Conservation (phyloP, 345 rosid genomes). For the Eucalyptus rudis region DNA sequence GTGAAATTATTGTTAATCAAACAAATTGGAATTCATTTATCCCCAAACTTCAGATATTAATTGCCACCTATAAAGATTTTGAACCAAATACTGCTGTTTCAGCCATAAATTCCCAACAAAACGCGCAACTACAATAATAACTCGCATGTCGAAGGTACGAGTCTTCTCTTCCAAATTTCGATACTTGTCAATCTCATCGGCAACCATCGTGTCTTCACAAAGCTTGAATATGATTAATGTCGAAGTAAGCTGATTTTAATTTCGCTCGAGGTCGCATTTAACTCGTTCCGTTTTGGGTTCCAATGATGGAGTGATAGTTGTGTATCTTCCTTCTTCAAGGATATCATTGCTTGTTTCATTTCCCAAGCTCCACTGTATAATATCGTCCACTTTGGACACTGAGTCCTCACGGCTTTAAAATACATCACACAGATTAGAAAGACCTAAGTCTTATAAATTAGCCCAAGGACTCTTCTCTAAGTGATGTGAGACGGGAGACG, state of each 20-base stretch:
- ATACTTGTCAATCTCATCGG: background rate
- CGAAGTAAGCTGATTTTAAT: background rate
- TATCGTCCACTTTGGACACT: no score
- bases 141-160: background rate
- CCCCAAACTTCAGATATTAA: background rate
- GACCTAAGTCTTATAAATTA: no score
- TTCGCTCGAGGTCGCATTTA: background rate
- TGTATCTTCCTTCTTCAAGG: background rate
- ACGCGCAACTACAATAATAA: background rate
- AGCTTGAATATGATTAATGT: background rate
- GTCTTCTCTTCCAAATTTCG: background rate
- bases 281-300: background rate
- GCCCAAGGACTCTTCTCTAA: fast-evolving
- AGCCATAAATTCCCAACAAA: background rate
- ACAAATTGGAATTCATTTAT: background rate
- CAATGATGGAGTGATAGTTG: background rate
- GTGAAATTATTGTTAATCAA: background rate
- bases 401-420: fast-evolving
- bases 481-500: no score
- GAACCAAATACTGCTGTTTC: background rate
- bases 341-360: background rate
- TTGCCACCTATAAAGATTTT: background rate
- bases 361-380: fast-evolving
- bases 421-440: fast-evolving
- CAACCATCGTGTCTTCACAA: background rate